Base-by-base conservation (phyloP, 2,329 filamentous ascomycete genomes). In the Davidsoniella australis region DNA sequence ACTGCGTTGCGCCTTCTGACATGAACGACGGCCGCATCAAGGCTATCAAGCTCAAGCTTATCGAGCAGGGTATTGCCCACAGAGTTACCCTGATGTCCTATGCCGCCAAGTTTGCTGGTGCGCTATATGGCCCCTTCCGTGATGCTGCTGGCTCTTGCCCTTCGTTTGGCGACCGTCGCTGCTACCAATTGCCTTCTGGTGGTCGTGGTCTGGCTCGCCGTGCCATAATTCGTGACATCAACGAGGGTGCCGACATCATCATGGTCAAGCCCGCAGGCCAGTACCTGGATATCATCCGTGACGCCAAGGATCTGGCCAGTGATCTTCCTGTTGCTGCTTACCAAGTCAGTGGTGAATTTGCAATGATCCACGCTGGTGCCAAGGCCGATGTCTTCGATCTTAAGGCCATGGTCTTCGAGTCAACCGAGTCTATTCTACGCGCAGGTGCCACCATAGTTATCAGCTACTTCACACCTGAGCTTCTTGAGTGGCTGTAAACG, bases 1-100 rank as follows among this genome's bases (percentile, higher is more conserved):
- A 98, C 66, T 96, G 89, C 63, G 87, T 98, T 24, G 91, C 91
- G 0, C 91, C 91, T 2, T 94, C 86, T 1, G 91, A 98, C 64
- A 98, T 98, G 91, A 98, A 96, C 63, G 91, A 98, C 63, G 91
- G 91, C 24, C 83, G 91, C 56, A 93, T 98, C 59, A 85, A 89
- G 52, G 89, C 88, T 54, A 98, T 98, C 65, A 98, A 98, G 72
- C 75, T 95, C 48, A 96, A 95, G 70, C 72, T 98, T 54, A 96
- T 96, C 52, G 89, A 96, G 64, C 81, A 87, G 52, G 89, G 89
- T 48, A 84, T 96, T 57, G 82, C 88, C 5, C 91, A 98, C 68
- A 81, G 82, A 62, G 82, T 89, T 10, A 75, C 94, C 49, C 73
- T 98, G 54, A 96, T 98, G 91, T 94, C 87, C 4, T 98, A 98